phyloP scores from a whole-genome alignment of 1,284 basidiomycete species.

The Wallemia hederae region DNA sequence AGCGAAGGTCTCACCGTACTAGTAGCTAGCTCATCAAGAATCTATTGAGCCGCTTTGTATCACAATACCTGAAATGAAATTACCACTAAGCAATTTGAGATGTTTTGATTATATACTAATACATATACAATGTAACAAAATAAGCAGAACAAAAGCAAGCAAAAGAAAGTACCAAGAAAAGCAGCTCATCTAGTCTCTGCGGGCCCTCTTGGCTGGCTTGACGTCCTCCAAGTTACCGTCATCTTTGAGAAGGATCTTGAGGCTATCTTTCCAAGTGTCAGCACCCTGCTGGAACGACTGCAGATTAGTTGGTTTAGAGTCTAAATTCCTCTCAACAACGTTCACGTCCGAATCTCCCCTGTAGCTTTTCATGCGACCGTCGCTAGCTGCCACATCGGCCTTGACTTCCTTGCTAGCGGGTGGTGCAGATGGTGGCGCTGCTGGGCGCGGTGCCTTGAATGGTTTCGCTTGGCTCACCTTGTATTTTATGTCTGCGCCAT shows the following conservation, averaged over 20 bases:
- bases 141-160: no score
- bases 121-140: no score
- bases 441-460: neutral
- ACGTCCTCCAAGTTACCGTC: no score
- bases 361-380: neutral
- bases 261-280: neutral
- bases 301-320: neutral
- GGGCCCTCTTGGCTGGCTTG: no score
- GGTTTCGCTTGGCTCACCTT: neutral
- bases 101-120: no score
- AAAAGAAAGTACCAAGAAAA: no score
- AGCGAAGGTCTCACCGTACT: no score
- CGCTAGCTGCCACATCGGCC: neutral
- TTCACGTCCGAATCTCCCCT: neutral
- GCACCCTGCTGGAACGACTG: neutral
- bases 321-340: neutral
- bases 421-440: neutral
- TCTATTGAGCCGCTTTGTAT: no score
- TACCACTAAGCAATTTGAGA: no score
- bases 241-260: neutral
- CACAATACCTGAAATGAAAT: no score
- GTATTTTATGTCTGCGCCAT: neutral
- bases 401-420: neutral
- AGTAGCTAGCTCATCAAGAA: no score
- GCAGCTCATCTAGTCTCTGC: no score